phyloP scores from a whole-genome alignment of 2,329 filamentous ascomycete genomes.

The Pyricularia sp. region DNA sequence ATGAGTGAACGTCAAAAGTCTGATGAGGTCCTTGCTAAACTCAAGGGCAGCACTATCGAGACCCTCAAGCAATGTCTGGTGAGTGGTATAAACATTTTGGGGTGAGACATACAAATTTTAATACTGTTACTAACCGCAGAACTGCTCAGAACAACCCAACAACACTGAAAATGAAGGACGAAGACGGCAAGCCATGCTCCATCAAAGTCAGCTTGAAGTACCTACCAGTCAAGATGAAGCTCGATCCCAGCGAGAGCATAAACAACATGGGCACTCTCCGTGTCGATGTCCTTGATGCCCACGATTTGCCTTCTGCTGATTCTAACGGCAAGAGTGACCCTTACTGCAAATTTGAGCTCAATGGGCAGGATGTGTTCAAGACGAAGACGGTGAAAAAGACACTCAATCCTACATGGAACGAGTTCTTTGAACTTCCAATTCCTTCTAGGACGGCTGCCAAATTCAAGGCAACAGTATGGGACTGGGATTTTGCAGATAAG shows the following conservation, averaged over 20 bases:
- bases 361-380: slow-evolving; percentile 84
- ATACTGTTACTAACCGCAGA: background rate
- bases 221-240: slow-evolving; percentile 82
- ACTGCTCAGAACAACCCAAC: slow-evolving; percentile 68
- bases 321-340: slow-evolving; percentile 95
- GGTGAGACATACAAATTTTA: background rate
- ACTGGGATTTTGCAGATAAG: slow-evolving; percentile 95
- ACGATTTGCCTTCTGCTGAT: slow-evolving; percentile 83
- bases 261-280: slow-evolving; percentile 96
- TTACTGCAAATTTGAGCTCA: slow-evolving; percentile 87
- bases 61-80: slow-evolving; percentile 80
- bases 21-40: slow-evolving; percentile 62
- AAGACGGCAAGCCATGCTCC: slow-evolving; percentile 62
- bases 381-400: slow-evolving; percentile 97
- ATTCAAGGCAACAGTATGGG: slow-evolving; percentile 73
- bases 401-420: slow-evolving; percentile 87
- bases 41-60: slow-evolving; percentile 74
- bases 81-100: slow-evolving; percentile 20
- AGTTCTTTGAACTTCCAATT: slow-evolving; percentile 77
- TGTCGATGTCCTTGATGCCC: slow-evolving; percentile 81
- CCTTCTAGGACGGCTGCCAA: slow-evolving; percentile 75
- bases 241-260: slow-evolving; percentile 92
- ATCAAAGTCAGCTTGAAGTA: slow-evolving; percentile 91
- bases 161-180: slow-evolving; percentile 63
- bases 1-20: slow-evolving; percentile 60